phyloP scores from a whole-genome alignment of 352 stramenopile species.

The Globisporangium carolinianum region DNA sequence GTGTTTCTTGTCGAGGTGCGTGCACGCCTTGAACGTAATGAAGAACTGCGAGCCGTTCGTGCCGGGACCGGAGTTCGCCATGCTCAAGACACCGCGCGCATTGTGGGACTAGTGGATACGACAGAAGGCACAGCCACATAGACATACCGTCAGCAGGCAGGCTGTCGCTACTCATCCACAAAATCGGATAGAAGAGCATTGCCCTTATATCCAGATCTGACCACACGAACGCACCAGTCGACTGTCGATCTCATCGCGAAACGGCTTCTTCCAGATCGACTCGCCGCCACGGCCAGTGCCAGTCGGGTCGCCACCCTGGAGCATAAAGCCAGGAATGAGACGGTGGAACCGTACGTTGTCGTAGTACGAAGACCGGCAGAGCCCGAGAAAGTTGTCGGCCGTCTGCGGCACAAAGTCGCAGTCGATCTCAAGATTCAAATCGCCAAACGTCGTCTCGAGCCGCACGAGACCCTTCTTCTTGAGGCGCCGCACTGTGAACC shows the following conservation, averaged over 20 bases:
- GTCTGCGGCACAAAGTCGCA: constrained; percentile 96
- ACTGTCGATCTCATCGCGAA: constrained; percentile 97
- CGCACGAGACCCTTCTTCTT: constrained; percentile 98
- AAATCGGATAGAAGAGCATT: not conserved
- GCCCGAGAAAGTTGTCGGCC: constrained; percentile 95
- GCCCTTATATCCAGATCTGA: not conserved
- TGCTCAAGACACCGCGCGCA: constrained; percentile 89
- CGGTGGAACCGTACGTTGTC: constrained; percentile 94
- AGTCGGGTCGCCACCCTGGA: constrained; percentile 91
- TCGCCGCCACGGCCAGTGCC: constrained; percentile 92
- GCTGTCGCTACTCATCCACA: not conserved
- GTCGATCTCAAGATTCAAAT: constrained; percentile 95
- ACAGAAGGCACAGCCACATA: not conserved
- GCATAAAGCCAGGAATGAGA: constrained; percentile 96
- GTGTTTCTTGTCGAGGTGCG: constrained; percentile 99
- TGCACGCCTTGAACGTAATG: constrained; percentile 94
- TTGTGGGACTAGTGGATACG: constrained; percentile 61
- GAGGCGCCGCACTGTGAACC: constrained; percentile 79
- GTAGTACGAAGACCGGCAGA: constrained; percentile 92
- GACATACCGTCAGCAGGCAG: not conserved
- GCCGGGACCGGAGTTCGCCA: constrained; percentile 95
- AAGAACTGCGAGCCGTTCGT: constrained; percentile 99
- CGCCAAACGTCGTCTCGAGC: constrained; percentile 90
- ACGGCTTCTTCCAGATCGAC: constrained; percentile 92
- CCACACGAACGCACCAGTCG: constrained; percentile 57